A percentile compares a stretch with the other conserved stretches of the same genome.
These are phyloP conservation scores for Peniophora sp. DNA, from an alignment of 1,284 basidiomycete genomes.

Conservation along the genomic window DNA sequence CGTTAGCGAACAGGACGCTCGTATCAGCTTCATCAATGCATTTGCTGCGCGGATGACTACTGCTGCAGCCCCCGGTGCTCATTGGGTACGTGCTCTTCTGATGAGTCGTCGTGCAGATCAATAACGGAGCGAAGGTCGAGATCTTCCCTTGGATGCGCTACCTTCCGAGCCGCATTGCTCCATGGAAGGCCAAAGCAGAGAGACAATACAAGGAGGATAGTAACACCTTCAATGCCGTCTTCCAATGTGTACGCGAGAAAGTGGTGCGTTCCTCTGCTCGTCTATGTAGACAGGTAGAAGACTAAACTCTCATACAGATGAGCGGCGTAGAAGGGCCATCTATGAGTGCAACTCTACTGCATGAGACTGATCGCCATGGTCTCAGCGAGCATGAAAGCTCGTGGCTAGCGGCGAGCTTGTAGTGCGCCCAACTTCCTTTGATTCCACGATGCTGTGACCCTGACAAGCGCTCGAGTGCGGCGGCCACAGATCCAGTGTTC, in stretches of 20 bases:
- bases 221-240: background rate
- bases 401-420: background rate
- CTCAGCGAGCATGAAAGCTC: background rate
- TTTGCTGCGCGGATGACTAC: conserved; percentile 7
- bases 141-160: background rate
- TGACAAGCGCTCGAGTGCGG: background rate
- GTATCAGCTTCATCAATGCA: conserved; percentile 7
- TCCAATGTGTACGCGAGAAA: background rate
- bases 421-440: background rate
- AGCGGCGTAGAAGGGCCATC: background rate
- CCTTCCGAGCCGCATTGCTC: conserved; percentile 2
- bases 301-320: too few species aligned
- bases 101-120: background rate
- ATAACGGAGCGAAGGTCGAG: background rate
- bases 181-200: background rate
- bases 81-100: conserved; percentile 10
- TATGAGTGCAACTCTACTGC: background rate
- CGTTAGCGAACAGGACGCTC: conserved; percentile 5
- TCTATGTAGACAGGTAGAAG: background rate
- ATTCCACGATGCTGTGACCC: background rate
- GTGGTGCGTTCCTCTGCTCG: background rate
- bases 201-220: background rate
- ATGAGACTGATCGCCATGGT: background rate
- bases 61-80: conserved; percentile 6
- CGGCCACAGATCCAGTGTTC: conserved; percentile 2